A percentile compares a stretch with the other conserved stretches of the same genome.
Conservation (phyloP, 495 filamentous ascomycete genomes). For the Chaetomidium leptoderma region DNA sequence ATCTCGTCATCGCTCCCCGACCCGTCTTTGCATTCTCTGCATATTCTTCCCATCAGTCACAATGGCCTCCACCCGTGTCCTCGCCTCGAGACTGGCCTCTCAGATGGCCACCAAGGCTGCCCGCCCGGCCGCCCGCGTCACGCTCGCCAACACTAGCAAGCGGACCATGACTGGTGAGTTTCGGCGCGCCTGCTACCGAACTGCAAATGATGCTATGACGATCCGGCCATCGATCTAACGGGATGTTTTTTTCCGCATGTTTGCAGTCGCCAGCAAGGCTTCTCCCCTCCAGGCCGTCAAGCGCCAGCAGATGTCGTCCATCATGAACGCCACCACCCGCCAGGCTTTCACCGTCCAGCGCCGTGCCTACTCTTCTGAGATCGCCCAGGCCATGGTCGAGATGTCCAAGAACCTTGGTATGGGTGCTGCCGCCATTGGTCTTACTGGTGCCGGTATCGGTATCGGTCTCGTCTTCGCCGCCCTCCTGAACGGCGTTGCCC, state of each 20-base stretch:
- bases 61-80: slow-evolving; percentile 71
- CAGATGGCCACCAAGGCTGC: slow-evolving; percentile 72
- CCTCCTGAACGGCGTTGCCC: slow-evolving; percentile 76
- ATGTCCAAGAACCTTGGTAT: slow-evolving; percentile 85
- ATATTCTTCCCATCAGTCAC: slow-evolving; percentile 45
- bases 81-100: slow-evolving; percentile 61
- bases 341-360: slow-evolving; percentile 59
- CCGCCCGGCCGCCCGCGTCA: slow-evolving; percentile 61
- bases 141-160: slow-evolving; percentile 59
- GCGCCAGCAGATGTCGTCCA: slow-evolving; percentile 61
- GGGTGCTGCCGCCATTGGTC: slow-evolving; percentile 81
- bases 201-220: not conserved
- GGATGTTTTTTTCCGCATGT: slow-evolving; percentile 8
- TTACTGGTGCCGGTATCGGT: slow-evolving; percentile 88
- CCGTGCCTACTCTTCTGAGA: slow-evolving; percentile 75
- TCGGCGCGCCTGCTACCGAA: slow-evolving; percentile 3
- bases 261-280: slow-evolving; percentile 39
- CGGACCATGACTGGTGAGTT: slow-evolving; percentile 61
- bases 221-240: slow-evolving; percentile 15
- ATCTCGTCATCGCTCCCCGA: slow-evolving; percentile 32
- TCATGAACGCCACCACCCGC: slow-evolving; percentile 62
- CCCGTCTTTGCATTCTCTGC: slow-evolving; percentile 35
- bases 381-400: slow-evolving; percentile 78
- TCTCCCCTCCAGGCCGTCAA: slow-evolving; percentile 59
- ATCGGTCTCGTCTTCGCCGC: slow-evolving; percentile 88